These are phyloP conservation scores for Aspergillus sp. DNA, from an alignment of 2,329 filamentous ascomycete species.

Conservation along the genomic window DNA sequence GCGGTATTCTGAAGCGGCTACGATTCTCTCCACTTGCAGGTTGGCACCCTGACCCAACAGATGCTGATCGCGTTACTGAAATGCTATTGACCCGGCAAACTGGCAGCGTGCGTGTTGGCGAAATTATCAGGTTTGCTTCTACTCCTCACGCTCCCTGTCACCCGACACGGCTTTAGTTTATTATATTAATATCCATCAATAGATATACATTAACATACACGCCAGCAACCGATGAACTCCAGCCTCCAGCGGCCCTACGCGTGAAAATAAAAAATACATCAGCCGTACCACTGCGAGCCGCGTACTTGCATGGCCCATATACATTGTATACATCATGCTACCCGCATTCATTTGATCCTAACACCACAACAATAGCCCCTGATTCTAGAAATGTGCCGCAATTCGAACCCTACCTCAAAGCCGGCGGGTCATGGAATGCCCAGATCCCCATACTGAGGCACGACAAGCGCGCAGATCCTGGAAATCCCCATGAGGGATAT, in stretches of 20 bases:
- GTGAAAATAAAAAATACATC: slow-evolving; percentile 91
- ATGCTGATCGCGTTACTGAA: slow-evolving; percentile 25
- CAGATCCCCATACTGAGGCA: slow-evolving; percentile 76
- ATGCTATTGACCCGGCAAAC: slow-evolving; percentile 93
- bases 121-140: slow-evolving; percentile 73
- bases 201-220: slow-evolving; percentile 86
- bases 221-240: slow-evolving; percentile 81
- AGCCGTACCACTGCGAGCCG: slow-evolving; percentile 84
- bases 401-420: slow-evolving; percentile 95
- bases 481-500: slow-evolving; percentile 12
- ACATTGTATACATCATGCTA: slow-evolving; percentile 85
- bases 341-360: slow-evolving; percentile 78
- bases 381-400: slow-evolving; percentile 76
- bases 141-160: not conserved
- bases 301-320: slow-evolving; percentile 95
- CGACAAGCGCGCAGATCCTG: slow-evolving; percentile 59
- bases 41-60: slow-evolving; percentile 30
- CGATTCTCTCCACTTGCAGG: slow-evolving; percentile 35
- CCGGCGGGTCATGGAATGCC: slow-evolving; percentile 82
- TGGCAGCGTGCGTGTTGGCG: slow-evolving; percentile 89
- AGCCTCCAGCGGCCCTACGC: slow-evolving; percentile 78
- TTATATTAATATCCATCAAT: slow-evolving; percentile 6
- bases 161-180: no score
- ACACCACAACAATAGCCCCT: slow-evolving; percentile 70
- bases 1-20: slow-evolving; percentile 22